These are phyloP conservation scores for Aureobasidium sp. DNA, from an alignment of 2,329 filamentous ascomycete genomes.

Conservation along the genomic window DNA sequence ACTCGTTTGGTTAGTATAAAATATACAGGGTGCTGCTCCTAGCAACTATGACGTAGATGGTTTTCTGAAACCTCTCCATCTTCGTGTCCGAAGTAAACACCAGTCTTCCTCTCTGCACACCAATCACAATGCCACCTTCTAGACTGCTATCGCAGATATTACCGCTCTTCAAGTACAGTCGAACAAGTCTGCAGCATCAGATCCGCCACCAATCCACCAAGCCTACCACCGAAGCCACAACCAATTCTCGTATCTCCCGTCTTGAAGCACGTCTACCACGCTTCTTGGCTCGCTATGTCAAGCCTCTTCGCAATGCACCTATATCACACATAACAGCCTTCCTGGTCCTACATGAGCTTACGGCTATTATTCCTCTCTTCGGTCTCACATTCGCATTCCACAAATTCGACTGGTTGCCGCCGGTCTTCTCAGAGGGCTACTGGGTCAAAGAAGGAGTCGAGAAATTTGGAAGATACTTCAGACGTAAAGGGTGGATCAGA, in stretches of 20 bases:
- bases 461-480: constrained; percentile 81
- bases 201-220: constrained; percentile 9
- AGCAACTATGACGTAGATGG: not conserved
- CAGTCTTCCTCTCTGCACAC: not conserved
- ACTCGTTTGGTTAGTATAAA: not conserved
- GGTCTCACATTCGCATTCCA: constrained; percentile 83
- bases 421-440: constrained; percentile 56
- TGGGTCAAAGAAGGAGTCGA: constrained; percentile 70
- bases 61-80: not conserved
- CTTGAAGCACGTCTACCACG: constrained; percentile 58
- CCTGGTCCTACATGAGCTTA: constrained; percentile 91
- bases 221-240: not conserved
- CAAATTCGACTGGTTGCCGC: constrained; percentile 78
- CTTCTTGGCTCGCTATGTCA: constrained; percentile 74
- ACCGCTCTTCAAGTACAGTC: not conserved
- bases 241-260: constrained; percentile 32
- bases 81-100: not conserved
- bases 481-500: constrained; percentile 83
- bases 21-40: not conserved
- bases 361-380: constrained; percentile 83
- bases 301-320: constrained; percentile 77
- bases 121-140: not conserved
- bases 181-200: not conserved
- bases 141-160: not conserved
- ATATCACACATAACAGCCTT: constrained; percentile 88